Evolutionary conservation across 2,329 filamentous ascomycete species (phyloP).

Genomic region (Diaporthe eres): DNA sequence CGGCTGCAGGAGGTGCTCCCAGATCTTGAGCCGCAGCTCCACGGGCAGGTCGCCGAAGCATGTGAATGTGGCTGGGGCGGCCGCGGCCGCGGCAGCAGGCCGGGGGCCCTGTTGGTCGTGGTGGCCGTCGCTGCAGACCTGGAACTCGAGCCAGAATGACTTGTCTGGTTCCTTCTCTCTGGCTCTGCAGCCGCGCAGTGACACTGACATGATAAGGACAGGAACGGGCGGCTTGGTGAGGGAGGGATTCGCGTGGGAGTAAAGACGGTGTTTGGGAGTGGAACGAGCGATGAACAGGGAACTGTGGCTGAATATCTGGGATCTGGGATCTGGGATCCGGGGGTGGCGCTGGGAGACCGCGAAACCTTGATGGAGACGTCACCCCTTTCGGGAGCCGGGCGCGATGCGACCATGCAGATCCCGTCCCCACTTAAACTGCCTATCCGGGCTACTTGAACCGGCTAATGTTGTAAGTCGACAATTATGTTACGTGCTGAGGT

Average conservation of each 20-base stretch:
- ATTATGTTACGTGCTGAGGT: background rate
- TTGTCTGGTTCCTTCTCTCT: slow-evolving; percentile 33
- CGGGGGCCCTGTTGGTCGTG: background rate
- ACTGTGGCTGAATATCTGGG: slow-evolving; percentile 24
- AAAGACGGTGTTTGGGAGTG: background rate
- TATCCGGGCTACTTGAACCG: background rate
- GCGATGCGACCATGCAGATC: slow-evolving; percentile 23
- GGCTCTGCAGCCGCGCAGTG: slow-evolving; percentile 25
- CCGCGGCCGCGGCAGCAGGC: background rate
- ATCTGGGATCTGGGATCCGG: slow-evolving; percentile 12
- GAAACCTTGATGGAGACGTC: background rate
- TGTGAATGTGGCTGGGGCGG: slow-evolving; percentile 47
- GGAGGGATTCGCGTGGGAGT: background rate
- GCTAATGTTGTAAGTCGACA: background rate
- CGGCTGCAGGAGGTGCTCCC: slow-evolving; percentile 60
- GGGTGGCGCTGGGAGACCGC: slow-evolving; percentile 2
- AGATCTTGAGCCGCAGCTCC: slow-evolving; percentile 64
- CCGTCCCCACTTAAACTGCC: background rate
- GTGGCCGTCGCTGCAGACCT: slow-evolving; percentile 56
- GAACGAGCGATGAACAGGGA: slow-evolving; percentile 1
- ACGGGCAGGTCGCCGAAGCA: slow-evolving; percentile 58
- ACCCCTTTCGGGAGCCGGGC: slow-evolving; percentile 17
- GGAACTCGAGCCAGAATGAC: slow-evolving; percentile 62
- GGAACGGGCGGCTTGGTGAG: background rate
- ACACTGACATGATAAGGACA: slow-evolving; percentile 2